Evolutionary conservation across 805 yeast genomes (phyloP).

Genomic region (Scheffersomyces ergatensis): DNA sequence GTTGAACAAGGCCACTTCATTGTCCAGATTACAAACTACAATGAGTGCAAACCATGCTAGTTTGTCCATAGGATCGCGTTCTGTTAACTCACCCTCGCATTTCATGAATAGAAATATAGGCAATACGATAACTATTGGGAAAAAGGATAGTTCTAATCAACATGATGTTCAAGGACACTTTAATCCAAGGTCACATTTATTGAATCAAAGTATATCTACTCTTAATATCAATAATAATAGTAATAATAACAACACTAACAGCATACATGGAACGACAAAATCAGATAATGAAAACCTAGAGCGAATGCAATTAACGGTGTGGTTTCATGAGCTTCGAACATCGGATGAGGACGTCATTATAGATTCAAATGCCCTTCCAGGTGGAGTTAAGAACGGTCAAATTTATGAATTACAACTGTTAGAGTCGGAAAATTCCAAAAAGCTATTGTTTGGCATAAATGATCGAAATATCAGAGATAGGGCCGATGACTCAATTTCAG

Average conservation of each 20-base stretch:
- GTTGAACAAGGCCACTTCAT: neutral
- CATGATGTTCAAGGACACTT: conserved; percentile 4
- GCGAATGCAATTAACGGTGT: conserved; percentile 43
- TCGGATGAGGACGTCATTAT: conserved; percentile 60
- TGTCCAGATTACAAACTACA: neutral
- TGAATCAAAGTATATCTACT: neutral
- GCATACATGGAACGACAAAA: neutral
- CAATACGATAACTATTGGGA: conserved; percentile 21
- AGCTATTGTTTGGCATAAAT: conserved; percentile 13
- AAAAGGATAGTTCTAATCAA: conserved; percentile 4
- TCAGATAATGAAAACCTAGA: conserved; percentile 4
- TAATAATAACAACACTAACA: neutral
- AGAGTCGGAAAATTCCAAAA: conserved; percentile 16
- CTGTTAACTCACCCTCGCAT: neutral
- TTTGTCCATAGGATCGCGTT: conserved; percentile 7
- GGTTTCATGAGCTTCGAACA: conserved; percentile 69
- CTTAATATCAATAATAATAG: neutral
- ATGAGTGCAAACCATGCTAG: conserved; percentile 20
- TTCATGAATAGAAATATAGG: conserved; percentile 18
- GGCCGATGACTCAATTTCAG: conserved; percentile 5
- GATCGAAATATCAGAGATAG: conserved; percentile 11
- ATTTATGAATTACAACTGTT: conserved; percentile 65
- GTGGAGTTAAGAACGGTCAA: conserved; percentile 71
- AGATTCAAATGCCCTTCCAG: conserved; percentile 58
- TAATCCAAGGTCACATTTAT: neutral